These are phyloP conservation scores for Fraxinus ornus DNA, from an alignment of 305 asterid species.

Conservation along the genomic window DNA sequence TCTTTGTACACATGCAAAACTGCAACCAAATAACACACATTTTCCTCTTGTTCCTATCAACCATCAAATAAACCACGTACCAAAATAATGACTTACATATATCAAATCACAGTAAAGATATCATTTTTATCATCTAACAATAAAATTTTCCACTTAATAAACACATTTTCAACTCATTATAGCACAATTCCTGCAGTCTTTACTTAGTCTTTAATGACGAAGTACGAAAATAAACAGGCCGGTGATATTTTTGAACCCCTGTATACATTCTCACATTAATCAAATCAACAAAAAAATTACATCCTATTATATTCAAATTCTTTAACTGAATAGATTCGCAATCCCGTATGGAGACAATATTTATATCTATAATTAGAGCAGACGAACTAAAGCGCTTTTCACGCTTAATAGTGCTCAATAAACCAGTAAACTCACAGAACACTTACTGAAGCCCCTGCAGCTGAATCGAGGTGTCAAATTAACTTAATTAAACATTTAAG, in stretches of 20 bases:
- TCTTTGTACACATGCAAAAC: not conserved
- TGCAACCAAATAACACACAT: not conserved
- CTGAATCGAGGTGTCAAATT: not conserved
- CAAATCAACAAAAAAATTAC: not conserved
- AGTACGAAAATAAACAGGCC: not conserved
- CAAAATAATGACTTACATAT: not conserved
- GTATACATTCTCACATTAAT: not conserved
- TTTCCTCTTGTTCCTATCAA: not conserved
- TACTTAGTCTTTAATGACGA: not conserved
- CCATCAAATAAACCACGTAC: not conserved
- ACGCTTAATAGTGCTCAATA: not conserved
- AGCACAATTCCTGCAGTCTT: not conserved
- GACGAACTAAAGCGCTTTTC: not conserved
- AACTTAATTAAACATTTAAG: not conserved
- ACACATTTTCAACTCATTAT: not conserved
- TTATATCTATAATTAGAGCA: not conserved
- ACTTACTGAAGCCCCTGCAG: not conserved
- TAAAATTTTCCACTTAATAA: not conserved
- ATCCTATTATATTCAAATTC: not conserved
- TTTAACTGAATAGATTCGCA: not conserved
- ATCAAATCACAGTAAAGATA: not conserved
- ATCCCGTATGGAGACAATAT: not conserved
- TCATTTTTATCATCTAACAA: not conserved
- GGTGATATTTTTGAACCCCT: not conserved
- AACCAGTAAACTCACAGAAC: not conserved